Evolutionary conservation across 129 eudicot genomes (phyloP), one percentile per base, ranked within the genome.

Genomic region (Lactuca saligna): DNA sequence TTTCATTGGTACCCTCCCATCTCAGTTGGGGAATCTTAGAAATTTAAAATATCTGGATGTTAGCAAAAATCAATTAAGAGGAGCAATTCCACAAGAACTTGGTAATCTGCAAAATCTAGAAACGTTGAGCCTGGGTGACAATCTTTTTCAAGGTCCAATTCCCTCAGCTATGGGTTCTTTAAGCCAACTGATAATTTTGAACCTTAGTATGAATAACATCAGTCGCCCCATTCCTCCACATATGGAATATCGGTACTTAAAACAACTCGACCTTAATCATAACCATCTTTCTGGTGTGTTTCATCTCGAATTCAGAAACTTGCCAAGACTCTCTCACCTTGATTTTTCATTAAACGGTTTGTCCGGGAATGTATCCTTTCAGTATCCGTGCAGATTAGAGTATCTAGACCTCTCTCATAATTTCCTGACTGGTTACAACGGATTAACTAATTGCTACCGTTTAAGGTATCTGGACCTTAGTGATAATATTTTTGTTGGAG

Each of bases 281-380:
- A 76, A 68, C 4, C 0, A 32, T 55, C 54, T 75, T 8, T 42
- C 15, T 11, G 75, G 80, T 25, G 15, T 44, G 0, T 10, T 50
- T 38, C 70, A 7, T 58, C 66, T 16, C 2, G 39, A 44, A 17
- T 44, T 65, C 25, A 56, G n/a, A 49, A 51, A 35, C 5, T 2
- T 61, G 9, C 11, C 34, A 2, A n/a, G 16, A 10, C 59, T 64
- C 32, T 0, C 0, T 31, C 56, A 74, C 37, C 66, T 65, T 32
- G 79, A 56, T 65, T 0, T 65, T 32, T 65, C 79, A 65, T 74
- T 66, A 12, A 65, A 65, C 39, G 59, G 4, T n/a, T 65, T 65
- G 65, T 74, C 66, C 0, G 72, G 72, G 1, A 41, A 15, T 4
- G 10, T 57, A 35, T 29, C 48, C 1, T 33, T 74, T 32, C 72